Conservation (phyloP, 345 rosid species). For the Eucalyptus sp. region DNA sequence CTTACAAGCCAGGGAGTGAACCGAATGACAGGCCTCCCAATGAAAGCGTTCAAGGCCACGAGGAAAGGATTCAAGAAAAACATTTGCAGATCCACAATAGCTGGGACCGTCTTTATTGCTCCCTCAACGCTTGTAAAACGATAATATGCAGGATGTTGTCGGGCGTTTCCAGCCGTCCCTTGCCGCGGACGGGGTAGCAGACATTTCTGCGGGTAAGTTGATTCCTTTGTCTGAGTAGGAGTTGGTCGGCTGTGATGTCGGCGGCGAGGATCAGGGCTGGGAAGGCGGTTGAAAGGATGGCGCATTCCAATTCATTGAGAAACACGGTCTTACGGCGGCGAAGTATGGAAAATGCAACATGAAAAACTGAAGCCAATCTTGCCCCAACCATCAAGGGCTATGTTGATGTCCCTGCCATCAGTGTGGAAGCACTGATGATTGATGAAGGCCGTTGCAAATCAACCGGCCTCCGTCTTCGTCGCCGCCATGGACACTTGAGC, state of each 20-base stretch:
- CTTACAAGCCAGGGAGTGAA: conserved; percentile 27
- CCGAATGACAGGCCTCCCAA: conserved; percentile 29
- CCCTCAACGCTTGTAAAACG: background rate
- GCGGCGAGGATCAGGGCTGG: background rate
- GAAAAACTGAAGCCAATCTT: background rate
- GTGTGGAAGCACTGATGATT: conserved; percentile 10
- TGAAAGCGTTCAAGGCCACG: background rate
- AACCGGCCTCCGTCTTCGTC: conserved; percentile 4
- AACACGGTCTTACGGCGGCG: conserved; percentile 6
- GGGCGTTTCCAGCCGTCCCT: conserved; percentile 14
- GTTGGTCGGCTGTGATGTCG: background rate
- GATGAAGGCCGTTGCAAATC: conserved; percentile 10
- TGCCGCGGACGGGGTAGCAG: conserved; percentile 1
- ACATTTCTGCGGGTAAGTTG: background rate
- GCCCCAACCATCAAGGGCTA: conserved; percentile 7
- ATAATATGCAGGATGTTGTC: background rate
- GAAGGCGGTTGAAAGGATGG: background rate
- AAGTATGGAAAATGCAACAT: conserved; percentile 9
- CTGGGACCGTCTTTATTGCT: background rate
- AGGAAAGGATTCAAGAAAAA: background rate
- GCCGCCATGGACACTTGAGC: conserved; percentile 9
- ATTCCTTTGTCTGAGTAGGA: background rate
- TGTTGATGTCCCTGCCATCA: conserved; percentile 1
- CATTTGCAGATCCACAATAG: background rate
- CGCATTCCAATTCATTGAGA: conserved; percentile 9